Base-by-base conservation (phyloP, 2,329 filamentous ascomycete species). In the Pezicula radicicola region DNA sequence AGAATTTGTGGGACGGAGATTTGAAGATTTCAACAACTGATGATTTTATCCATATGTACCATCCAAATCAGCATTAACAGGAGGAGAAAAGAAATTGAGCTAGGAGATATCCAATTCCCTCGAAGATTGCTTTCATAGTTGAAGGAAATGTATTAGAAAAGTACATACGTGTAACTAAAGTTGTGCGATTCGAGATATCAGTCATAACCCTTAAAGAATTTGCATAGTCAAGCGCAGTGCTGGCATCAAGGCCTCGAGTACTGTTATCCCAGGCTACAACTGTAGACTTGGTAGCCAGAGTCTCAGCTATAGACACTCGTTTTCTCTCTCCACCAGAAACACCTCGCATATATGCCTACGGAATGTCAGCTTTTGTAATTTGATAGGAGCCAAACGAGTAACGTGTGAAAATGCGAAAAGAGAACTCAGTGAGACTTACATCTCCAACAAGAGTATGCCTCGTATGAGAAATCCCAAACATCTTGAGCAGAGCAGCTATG, bases 211-310 rank as follows among this genome's bases (percentile, higher is more conserved):
- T 78, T 2, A 88, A 72, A 1, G 82, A 85, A 52, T 84, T 85
- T 9, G 85, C 87, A 60, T 89, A 93, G 62, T 92, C 88, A 4
- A 92, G 75, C 4, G 89, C 89, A 0, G 88, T 92, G 1, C 84
- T 88, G 1, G 88, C 85, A 64, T 94, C 89, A 0, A 93, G 73
- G n/a, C 89, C 89, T 45, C 89, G 77, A 0, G 88, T 93, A 0
- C 82, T 86, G 66, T 93, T 93, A 60, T 93, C 89, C 87, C 87
- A 92, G 56, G 84, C 86, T 33, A 88, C 83, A 1, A 92, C 84
- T 0, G 85, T 84, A 1, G 84, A 84, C 66, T 88, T 87, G 6
- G 87, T 87, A 4, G 87, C 85, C 19, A 93, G 70, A 0, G 87
- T 89, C 68, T 93, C 89, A 1, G 87, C 87, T 57, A 93, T 91